phyloP scores from a whole-genome alignment of 352 stramenopile genomes.

The Globisporangium iwayamae region DNA sequence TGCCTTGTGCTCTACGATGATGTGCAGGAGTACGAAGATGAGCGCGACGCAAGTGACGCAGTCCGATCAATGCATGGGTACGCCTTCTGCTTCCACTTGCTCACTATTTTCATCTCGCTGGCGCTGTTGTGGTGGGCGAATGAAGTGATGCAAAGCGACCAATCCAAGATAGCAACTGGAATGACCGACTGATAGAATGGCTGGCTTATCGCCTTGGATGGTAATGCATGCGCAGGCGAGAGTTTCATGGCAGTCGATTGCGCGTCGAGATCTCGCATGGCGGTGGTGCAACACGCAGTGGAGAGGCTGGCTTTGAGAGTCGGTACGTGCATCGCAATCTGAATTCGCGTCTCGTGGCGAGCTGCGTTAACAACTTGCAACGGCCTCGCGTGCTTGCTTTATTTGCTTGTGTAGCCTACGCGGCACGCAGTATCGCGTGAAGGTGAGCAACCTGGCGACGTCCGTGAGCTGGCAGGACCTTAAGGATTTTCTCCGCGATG shows the following conservation, averaged over 20 bases:
- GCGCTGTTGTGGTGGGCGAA: no score
- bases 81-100: neutral
- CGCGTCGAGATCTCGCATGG: conserved; percentile 56
- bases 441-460: conserved; percentile 37
- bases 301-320: conserved; percentile 10
- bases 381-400: neutral
- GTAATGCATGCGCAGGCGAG: conserved; percentile 5
- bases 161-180: neutral
- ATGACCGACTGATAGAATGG: neutral
- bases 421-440: conserved; percentile 53
- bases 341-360: neutral
- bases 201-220: neutral
- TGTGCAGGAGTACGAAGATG: conserved; percentile 54
- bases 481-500: conserved; percentile 58
- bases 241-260: conserved; percentile 33
- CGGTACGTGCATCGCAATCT: neutral
- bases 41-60: conserved; percentile 51
- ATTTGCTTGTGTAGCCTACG: conserved; percentile 20
- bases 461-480: conserved; percentile 58
- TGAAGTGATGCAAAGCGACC: neutral
- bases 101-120: neutral
- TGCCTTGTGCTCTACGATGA: neutral
- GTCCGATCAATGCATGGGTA: conserved; percentile 61
- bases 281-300: conserved; percentile 8
- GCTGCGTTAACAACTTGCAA: neutral